A percentile compares a stretch with the other conserved stretches of the same genome.
These are phyloP conservation scores for Saccharomycopsis vini DNA, from an alignment of 805 yeast species.

Conservation along the genomic window DNA sequence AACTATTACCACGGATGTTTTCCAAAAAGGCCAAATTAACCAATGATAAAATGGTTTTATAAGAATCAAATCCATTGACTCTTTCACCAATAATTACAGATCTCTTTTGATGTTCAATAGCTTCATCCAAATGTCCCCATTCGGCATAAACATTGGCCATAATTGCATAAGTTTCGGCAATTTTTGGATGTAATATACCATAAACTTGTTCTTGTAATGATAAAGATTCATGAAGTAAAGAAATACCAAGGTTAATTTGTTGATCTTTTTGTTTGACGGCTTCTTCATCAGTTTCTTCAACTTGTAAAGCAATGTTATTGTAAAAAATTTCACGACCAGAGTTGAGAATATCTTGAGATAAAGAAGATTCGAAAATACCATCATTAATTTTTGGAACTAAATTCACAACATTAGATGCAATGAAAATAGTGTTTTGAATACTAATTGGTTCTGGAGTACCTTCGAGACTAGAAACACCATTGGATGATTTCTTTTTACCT, in stretches of 20 bases:
- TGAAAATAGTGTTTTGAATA: conserved; percentile 27
- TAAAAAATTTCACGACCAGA: conserved; percentile 41
- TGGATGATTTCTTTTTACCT: conserved; percentile 31
- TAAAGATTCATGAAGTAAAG: conserved; percentile 60
- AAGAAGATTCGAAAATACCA: conserved; percentile 52
- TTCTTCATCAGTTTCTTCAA: conserved; percentile 22
- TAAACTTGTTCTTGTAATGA: conserved; percentile 73
- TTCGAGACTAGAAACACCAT: conserved; percentile 16
- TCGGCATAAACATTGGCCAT: conserved; percentile 63
- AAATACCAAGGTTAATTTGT: conserved; percentile 40
- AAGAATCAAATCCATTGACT: conserved; percentile 69
- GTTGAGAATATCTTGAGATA: conserved; percentile 69
- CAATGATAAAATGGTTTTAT: conserved; percentile 62
- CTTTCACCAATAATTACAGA: conserved; percentile 73
- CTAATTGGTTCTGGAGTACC: conserved; percentile 3
- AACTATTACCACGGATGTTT: conserved; percentile 45
- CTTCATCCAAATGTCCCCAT: conserved; percentile 44
- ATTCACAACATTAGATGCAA: conserved; percentile 53
- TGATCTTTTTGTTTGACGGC: conserved; percentile 25
- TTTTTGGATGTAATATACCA: conserved; percentile 71
- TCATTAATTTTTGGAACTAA: conserved; percentile 73
- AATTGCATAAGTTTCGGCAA: conserved; percentile 58
- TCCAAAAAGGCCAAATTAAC: conserved; percentile 72
- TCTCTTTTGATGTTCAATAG: conserved; percentile 56
- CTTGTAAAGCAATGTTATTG: too few relatives aligned